Evolutionary conservation across 345 rosid species (phyloP), one percentile per base, ranked within the genome.

Genomic region (Turritis glabra): DNA sequence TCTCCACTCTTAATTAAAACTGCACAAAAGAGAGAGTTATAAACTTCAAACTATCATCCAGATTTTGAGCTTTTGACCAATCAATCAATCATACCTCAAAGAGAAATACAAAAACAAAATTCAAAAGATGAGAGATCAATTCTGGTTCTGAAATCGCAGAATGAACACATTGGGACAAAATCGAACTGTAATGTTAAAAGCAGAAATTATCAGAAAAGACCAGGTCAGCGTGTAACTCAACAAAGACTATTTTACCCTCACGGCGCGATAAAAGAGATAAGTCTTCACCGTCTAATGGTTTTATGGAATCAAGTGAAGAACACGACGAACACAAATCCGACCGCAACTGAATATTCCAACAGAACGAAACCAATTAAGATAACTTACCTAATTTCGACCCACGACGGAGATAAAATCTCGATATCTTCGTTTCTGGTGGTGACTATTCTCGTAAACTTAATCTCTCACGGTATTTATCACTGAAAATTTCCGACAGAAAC

Each of bases 21-120:
- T 61, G 58, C 56, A 52, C 11, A 52, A 52, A 15, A n/a, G 43
- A 22, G 14, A 32, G 5, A 3, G 11, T 30, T 15, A 43, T 40
- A 12, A 44, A 19, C 26, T 40, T 2, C 3, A 3, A 62, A 22
- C 3, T 41, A 9, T 58, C 9, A 41, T 52, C 60, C 25, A 52
- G 48, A 41, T 41, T 32, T 60, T 53, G 48, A 69, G 58, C 30
- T 44, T 66, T 76, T 67, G 67, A 59, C 64, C 44, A 38, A 76
- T 77, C n/a, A n/a, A n/a, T n/a, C 65, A 47, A 14, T 26, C 1
- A 26, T 27, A 63, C 15, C 57, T 73, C 64, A 4, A 21, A 38
- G 23, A 38, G 3, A n/a, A n/a, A n/a, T n/a, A n/a, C n/a, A 22
- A 30, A 33, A 46, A n/a, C 18, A 60, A 32, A 67, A 37, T 29